Conservation (phyloP, 1,284 basidiomycete species). For the Ustilago shanxiensis region DNA sequence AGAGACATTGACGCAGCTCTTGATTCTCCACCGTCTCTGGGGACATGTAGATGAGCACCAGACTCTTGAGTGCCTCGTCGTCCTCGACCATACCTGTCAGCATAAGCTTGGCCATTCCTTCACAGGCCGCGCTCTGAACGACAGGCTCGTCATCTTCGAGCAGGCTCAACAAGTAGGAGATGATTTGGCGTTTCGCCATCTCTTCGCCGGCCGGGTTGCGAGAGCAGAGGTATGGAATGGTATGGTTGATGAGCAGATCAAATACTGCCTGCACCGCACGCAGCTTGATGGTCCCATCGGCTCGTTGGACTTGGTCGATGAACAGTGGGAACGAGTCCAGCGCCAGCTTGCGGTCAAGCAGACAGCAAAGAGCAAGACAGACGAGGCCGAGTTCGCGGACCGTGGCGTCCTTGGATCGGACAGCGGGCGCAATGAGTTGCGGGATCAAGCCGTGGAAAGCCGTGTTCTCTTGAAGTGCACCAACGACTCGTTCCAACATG, state of each 20-base stretch:
- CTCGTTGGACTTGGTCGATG: conserved; percentile 83
- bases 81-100: conserved; percentile 76
- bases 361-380: conserved; percentile 87
- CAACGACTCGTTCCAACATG: conserved; percentile 82
- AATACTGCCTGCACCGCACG: conserved; percentile 89
- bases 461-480: conserved; percentile 89
- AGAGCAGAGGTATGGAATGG: conserved; percentile 79
- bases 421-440: conserved; percentile 90
- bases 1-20: conserved; percentile 88
- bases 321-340: conserved; percentile 91
- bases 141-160: conserved; percentile 77
- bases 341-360: conserved; percentile 91
- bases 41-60: conserved; percentile 87
- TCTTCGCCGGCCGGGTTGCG: conserved; percentile 57
- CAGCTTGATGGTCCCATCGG: conserved; percentile 82
- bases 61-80: conserved; percentile 76
- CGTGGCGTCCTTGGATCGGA: conserved; percentile 84
- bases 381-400: conserved; percentile 88
- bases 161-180: conserved; percentile 62
- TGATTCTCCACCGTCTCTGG: conserved; percentile 88
- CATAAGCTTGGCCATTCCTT: conserved; percentile 90
- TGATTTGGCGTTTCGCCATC: conserved; percentile 60
- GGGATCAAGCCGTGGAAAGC: conserved; percentile 89
- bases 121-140: conserved; percentile 82
- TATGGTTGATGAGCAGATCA: conserved; percentile 91